phyloP scores from a whole-genome alignment of 2,329 filamentous ascomycete genomes.

The Claviceps pusilla region DNA sequence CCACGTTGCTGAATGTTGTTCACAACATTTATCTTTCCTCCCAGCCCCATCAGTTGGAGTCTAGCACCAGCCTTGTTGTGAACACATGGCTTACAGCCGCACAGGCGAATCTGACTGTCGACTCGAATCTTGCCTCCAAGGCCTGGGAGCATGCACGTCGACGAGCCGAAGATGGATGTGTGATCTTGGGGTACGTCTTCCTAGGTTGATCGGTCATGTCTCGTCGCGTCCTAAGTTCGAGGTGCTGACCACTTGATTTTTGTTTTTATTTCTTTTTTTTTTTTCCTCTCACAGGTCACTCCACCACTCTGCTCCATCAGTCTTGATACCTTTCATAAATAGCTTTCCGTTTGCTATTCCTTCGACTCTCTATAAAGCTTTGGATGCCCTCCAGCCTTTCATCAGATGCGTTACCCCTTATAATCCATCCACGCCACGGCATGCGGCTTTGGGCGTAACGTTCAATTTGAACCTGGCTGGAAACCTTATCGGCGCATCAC shows the following conservation, averaged over 20 bases:
- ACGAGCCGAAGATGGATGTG: constrained; percentile 87
- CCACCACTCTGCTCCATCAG: constrained; percentile 73
- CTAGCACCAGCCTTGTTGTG: constrained; percentile 79
- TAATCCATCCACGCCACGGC: constrained; percentile 70
- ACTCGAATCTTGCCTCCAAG: constrained; percentile 59
- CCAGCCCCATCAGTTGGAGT: constrained; percentile 74
- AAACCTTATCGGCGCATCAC: constrained; percentile 56
- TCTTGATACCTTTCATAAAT: constrained; percentile 67
- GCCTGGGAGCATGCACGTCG: constrained; percentile 95
- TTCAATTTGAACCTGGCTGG: constrained; percentile 72
- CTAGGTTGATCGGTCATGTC: neutral
- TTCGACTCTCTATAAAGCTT: constrained; percentile 56
- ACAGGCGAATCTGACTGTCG: constrained; percentile 58
- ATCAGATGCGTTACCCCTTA: constrained; percentile 73
- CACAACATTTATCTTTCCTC: constrained; percentile 77
- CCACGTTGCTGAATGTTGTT: constrained; percentile 78
- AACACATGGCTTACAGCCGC: constrained; percentile 87
- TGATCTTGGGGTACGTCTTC: constrained; percentile 61
- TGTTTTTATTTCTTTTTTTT: too few species aligned
- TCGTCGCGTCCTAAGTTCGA: neutral
- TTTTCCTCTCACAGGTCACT: constrained; percentile 47
- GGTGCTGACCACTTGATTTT: constrained; percentile 7
- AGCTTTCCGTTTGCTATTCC: constrained; percentile 71
- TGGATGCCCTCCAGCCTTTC: constrained; percentile 75
- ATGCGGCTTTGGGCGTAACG: constrained; percentile 66